These are phyloP conservation scores for Fusarium metavorans DNA, from an alignment of 2,329 filamentous ascomycete species.

Conservation along the genomic window DNA sequence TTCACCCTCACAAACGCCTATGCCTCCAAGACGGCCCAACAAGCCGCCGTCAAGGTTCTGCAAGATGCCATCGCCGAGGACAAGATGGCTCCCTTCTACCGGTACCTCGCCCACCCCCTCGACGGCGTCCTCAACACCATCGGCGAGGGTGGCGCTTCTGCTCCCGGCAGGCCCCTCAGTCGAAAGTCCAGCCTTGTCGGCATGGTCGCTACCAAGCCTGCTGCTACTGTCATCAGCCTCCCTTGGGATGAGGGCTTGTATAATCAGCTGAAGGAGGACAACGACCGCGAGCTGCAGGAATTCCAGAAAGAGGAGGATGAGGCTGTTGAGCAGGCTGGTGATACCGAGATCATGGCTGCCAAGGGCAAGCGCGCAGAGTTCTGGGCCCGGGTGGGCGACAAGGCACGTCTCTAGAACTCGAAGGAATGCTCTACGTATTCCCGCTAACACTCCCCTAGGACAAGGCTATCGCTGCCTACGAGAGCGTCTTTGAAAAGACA, in stretches of 20 bases:
- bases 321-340: conserved; percentile 93
- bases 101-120: conserved; percentile 83
- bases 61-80: conserved; percentile 86
- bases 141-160: conserved; percentile 70
- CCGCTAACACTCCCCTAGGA: conserved; percentile 69
- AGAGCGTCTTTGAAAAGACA: conserved; percentile 96
- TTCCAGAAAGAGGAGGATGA: conserved; percentile 92
- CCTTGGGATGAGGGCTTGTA: conserved; percentile 95
- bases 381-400: conserved; percentile 95
- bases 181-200: conserved; percentile 78
- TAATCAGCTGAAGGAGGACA: conserved; percentile 79
- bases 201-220: conserved; percentile 79
- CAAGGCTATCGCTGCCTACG: conserved; percentile 91
- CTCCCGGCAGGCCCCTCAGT: conserved; percentile 68
- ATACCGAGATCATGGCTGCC: conserved; percentile 93
- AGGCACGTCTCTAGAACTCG: conserved; percentile 67
- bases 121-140: conserved; percentile 84
- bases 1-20: conserved; percentile 88
- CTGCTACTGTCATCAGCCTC: conserved; percentile 74
- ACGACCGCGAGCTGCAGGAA: conserved; percentile 80
- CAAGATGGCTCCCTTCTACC: conserved; percentile 90
- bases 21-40: conserved; percentile 73
- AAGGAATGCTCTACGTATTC: neutral
- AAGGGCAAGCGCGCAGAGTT: conserved; percentile 96
- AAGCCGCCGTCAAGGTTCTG: conserved; percentile 77